Conservation (phyloP, 345 rosid species). For the Limnanthes douglasii region DNA sequence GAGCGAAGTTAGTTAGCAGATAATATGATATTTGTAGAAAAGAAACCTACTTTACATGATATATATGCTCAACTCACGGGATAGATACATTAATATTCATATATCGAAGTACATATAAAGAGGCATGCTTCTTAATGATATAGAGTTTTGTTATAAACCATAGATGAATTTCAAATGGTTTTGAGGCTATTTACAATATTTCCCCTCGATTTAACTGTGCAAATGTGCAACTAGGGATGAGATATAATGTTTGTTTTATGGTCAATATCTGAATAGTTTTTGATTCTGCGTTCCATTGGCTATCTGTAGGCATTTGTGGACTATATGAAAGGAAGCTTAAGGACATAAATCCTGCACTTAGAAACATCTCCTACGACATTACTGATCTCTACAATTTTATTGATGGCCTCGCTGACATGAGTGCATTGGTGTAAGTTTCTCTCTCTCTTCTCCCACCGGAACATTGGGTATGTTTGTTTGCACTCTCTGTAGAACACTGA, state of each 20-base stretch:
- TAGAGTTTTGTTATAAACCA: no score
- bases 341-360: constrained; percentile 64
- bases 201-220: not conserved
- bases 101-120: no score
- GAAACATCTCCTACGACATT: constrained; percentile 64
- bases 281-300: not conserved
- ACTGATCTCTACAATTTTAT: constrained; percentile 72
- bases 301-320: constrained; percentile 52
- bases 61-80: no score
- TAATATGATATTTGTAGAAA: no score
- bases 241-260: no score
- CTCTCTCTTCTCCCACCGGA: constrained; percentile 9
- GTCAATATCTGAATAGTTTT: no score
- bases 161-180: not conserved
- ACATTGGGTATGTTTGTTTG: not conserved
- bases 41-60: no score
- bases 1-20: no score
- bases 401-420: constrained; percentile 84
- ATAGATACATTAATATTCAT: no score
- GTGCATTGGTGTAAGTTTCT: constrained; percentile 66
- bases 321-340: constrained; percentile 73
- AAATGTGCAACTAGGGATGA: not conserved
- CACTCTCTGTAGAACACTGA: not conserved
- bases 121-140: no score
- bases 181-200: not conserved